A percentile compares a stretch with the other conserved stretches of the same genome.
Conservation (phyloP, 1,284 basidiomycete genomes). For the Earliella scabrosa region DNA sequence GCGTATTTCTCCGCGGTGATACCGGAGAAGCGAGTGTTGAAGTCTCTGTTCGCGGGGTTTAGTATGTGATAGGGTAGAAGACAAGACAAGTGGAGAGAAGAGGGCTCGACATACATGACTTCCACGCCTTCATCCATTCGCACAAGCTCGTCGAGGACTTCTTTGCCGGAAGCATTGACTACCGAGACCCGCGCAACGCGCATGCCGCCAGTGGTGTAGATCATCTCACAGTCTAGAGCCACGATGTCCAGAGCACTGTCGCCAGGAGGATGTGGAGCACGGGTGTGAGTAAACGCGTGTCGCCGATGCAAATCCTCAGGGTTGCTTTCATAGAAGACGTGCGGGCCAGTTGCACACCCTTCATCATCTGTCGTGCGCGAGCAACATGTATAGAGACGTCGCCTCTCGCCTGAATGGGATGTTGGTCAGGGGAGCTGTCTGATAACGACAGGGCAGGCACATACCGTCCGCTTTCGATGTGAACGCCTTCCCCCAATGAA, state of each 20-base stretch:
- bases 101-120: slow-evolving; percentile 64
- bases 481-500: slow-evolving; percentile 83
- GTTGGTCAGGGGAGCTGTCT: background rate
- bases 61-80: no score
- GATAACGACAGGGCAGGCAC: slow-evolving; percentile 19
- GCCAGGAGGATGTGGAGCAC: slow-evolving; percentile 23
- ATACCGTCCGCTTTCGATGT: slow-evolving; percentile 62
- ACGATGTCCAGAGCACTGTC: slow-evolving; percentile 69
- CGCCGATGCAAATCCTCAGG: slow-evolving; percentile 74
- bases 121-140: slow-evolving; percentile 78
- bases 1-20: slow-evolving; percentile 66
- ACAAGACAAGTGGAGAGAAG: background rate
- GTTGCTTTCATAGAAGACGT: slow-evolving; percentile 80
- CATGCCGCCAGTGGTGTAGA: slow-evolving; percentile 89
- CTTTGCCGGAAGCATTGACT: slow-evolving; percentile 73
- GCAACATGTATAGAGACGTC: slow-evolving; percentile 71
- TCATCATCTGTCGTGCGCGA: slow-evolving; percentile 57
- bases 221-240: slow-evolving; percentile 92
- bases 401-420: slow-evolving; percentile 58
- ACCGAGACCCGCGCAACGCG: slow-evolving; percentile 87
- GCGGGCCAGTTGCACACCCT: slow-evolving; percentile 70
- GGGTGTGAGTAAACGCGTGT: slow-evolving; percentile 69
- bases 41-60: slow-evolving; percentile 59
- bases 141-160: slow-evolving; percentile 84
- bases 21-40: slow-evolving; percentile 91